Evolutionary conservation across 768 basidiomycete genomes (phyloP), one percentile per base, ranked within the genome.

Genomic region (Gloeostereum incarnatum): DNA sequence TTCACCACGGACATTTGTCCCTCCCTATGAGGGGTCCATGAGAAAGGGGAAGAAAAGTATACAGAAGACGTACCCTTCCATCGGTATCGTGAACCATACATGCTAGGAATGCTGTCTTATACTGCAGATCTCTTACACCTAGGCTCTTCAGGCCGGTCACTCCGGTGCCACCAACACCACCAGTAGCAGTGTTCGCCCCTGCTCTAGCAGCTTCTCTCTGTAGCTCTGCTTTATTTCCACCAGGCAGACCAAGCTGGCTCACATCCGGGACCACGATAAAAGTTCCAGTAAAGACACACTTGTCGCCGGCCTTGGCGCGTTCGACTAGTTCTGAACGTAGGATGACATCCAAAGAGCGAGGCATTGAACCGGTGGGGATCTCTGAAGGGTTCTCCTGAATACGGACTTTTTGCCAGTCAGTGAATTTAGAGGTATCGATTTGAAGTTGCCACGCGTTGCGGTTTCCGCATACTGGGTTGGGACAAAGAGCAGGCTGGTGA

Each of bases 251-350:
- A 14, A 99, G 75, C 57, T 96, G 93, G 45, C 91, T 86, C 35
- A 98, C 94, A 61, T 99, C 96, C 3, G 96, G 96, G 1, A 99
- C 93, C 38, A 98, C 94, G 50, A 98, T 93, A 62, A 99, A 98
- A 0, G 90, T 87, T 14, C 96, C 96, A 4, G 90, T 96, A 57
- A 99, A 98, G 35, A 94, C 85, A 55, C 91, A 96, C 59, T 96
- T 97, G 60, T 99, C 96, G 49, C 96, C 96, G 2, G 96, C 96
- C 57, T 99, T 99, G 9, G 94, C 94, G n/a, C 90, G 79, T 58
- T 99, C 96, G 25, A 99, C 96, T 48, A 98, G 75, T 53, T 98
- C 96, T 3, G 83, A 81, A 20, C 96, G 83, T 5, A 98, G 75
- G 46, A 98, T 89, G 30, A 98, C 94, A 55, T 98, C 94, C 41